Base-by-base conservation (phyloP, 2,329 filamentous ascomycete species). In the Ophiosphaerella narmari region DNA sequence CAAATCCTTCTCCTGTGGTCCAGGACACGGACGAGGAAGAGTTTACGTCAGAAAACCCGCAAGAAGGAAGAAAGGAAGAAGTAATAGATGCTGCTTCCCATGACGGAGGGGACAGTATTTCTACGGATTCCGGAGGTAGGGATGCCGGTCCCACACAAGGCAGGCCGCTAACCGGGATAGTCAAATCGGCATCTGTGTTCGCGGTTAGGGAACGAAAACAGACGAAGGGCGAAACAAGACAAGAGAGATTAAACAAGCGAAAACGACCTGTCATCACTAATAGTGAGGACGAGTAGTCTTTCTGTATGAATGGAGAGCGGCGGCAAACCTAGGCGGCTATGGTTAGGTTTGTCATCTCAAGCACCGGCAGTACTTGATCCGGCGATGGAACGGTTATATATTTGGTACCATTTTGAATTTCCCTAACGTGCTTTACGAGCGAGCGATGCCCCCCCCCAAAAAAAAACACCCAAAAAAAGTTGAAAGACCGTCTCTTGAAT, bases 21-120 rank as follows among this genome's bases (percentile, higher is more conserved):
- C 50, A 55, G 39, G 53, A 59, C 3, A 59, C 50, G 2, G 55
- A 61, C 7, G 50, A 52, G 9, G 47, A 50, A 12, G 48, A 54
- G 8, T 45, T 49, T 11, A 9, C 51, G 3, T 16, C 43, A n/a
- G 49, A 44, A 5, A 41, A 33, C 14, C 39, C 38, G 11, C 43
- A 41, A 40, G 38, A 41, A 38, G 39, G 39, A 13, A 31, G 24
- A 7, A 21, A 39, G 14, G 38, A 32, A 5, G 38, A 29, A 1
- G 21, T 24, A n/a, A 18, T n/a, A 24, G 39, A 16, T 16, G 9
- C 46, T n/a, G 7, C 38, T 14, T 13, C 37, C n/a, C 3, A 37
- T 11, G 31, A 23, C 21, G 43, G 31, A 9, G 45, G 42, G n/a
- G 37, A 38, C 16, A 4, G 12, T 24, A 3, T 12, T 12, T 9